Base-by-base conservation (phyloP, 2,329 filamentous ascomycete species). In the Cercospora brassicicola region DNA sequence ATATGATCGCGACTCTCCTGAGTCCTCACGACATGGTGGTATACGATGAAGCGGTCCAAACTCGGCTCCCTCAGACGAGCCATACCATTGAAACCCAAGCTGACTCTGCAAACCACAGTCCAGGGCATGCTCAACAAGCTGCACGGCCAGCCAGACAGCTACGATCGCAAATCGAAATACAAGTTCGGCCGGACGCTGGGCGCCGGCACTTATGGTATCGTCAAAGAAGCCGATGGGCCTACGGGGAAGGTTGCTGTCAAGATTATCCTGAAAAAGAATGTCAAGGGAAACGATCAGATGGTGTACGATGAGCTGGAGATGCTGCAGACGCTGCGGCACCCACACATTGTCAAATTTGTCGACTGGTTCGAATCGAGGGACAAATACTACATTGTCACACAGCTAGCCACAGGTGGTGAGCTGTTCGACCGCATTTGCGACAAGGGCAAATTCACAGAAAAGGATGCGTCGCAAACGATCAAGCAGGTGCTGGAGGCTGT, bases 311-410 rank as follows among this genome's bases (percentile, higher is more conserved):
- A 99, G 84, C 86, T 99, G 76, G 88, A 93, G 73, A 93, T 99
- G 89, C 87, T 99, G 72, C 93, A 97, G 82, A 88, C 88, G 67
- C 88, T 99, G 78, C 88, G 93, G 78, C 95, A 99, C 80, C 91
- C 93, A 63, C 93, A 98, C 81, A 99, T 99, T 79, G 95, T 99
- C 82, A 90, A 90, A 74, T 99, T 99, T 78, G 91, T 95, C 74
- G 95, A 99, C 81, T 99, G 95, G 94, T 99, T 99, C 79, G 95
- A 99, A 83, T 98, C 94, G 66, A 92, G 93, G 83, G 95, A 99
- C 85, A 99, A 99, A 84, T 99, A 97, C 84, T 99, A 99, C 81
- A 98, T 99, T 74, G 94, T 99, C 75, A 99, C 95, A 33, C 91
- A 99, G 81, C 86, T 99, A 65, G 95, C 95, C 51, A 97, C 92